These are phyloP conservation scores for Aureobasidium sp. DNA, from an alignment of 2,329 filamentous ascomycete genomes.

Conservation along the genomic window DNA sequence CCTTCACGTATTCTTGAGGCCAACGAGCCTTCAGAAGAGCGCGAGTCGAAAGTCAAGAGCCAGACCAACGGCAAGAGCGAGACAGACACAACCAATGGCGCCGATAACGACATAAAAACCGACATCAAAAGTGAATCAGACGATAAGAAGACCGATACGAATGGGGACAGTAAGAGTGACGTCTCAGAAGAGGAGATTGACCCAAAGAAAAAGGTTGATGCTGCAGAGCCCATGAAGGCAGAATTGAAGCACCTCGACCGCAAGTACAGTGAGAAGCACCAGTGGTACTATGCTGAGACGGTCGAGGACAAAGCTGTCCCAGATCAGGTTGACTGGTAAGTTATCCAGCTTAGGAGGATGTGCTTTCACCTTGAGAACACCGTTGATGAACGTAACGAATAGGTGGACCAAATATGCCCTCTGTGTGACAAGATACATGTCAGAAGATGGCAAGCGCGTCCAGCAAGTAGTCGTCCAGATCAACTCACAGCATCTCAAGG, in stretches of 20 bases:
- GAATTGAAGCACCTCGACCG: slow-evolving; percentile 23
- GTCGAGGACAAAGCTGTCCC: slow-evolving; percentile 22
- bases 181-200: neutral
- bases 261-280: slow-evolving; percentile 24
- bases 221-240: slow-evolving; percentile 19
- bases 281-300: slow-evolving; percentile 24
- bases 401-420: slow-evolving; percentile 23
- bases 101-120: neutral
- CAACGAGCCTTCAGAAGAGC: neutral
- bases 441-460: slow-evolving; percentile 18
- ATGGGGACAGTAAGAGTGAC: neutral
- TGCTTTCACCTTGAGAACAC: neutral
- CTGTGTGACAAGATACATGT: slow-evolving; percentile 20
- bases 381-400: too few relatives aligned
- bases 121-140: neutral
- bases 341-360: neutral
- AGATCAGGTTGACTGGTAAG: slow-evolving; percentile 23
- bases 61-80: neutral
- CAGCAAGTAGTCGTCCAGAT: slow-evolving; percentile 22
- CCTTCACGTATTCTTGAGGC: neutral
- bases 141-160: neutral
- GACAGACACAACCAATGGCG: neutral
- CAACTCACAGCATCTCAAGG: slow-evolving; percentile 26
- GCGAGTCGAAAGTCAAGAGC: neutral
- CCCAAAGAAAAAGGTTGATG: slow-evolving; percentile 1